Evolutionary conservation across 2,329 filamentous ascomycete genomes (phyloP), one percentile per base, ranked within the genome.

Genomic region (Clarireedia sp.): DNA sequence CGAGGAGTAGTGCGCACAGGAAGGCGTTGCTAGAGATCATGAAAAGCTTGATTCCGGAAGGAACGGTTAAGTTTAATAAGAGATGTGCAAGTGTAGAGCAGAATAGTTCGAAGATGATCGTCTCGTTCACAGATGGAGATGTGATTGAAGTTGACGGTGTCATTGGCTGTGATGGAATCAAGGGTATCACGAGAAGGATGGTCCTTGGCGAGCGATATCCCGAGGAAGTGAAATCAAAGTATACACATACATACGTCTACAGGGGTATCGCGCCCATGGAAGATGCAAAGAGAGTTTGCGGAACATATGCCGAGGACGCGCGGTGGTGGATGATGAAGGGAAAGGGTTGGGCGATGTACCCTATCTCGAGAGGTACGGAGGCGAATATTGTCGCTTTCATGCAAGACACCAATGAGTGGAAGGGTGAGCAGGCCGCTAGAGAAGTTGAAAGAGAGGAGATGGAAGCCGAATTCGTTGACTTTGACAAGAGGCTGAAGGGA

Each of bases 211-310:
- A 48, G 12, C 52, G 54, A 24, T 61, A 38, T 17, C 60, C 58
- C 5, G 66, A 72, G 3, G 57, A 61, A 23, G 55, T 62, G 2
- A 16, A 36, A 3, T 64, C 72, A 1, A 60, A 59, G 23, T 85
- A 81, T 64, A 75, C 74, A 0, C 71, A 76, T 45, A 80, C 82
- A 58, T 79, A 79, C 65, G 82, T 78, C 43, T 86, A 82, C 67
- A 74, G 83, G 5, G 77, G 77, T 0, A 68, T 86, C 2, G 71
- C 84, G 1, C 77, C 81, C 0, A 85, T 85, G 75, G 69, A 72
- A 1, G 63, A 74, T 8, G 80, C 79, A 0, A 65, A 70, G 1
- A 64, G 70, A 12, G 70, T 73, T 45, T 41, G 38, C 38, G 38
- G 38, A 6, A 41, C 6, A 6, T 41, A 41, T 17, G 38, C 38